A percentile compares a stretch with the other conserved stretches of the same genome.
Conservation (phyloP, 2,329 filamentous ascomycete species). For the Fusarium coffeatum region DNA sequence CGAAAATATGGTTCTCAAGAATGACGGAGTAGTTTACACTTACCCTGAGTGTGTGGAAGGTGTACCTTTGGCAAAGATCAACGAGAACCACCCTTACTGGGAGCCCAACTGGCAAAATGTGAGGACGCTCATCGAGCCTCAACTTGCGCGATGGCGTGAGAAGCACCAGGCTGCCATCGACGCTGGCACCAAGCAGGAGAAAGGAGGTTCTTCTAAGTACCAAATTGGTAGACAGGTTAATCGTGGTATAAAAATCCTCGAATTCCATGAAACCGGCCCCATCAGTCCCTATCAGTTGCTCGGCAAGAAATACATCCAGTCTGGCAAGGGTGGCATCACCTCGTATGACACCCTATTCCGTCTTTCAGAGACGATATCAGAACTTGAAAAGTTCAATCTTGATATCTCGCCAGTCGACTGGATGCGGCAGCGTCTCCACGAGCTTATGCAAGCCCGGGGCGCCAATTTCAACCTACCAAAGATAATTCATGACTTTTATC, state of each 20-base stretch:
- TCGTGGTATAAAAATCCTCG: constrained; percentile 63
- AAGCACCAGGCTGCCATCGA: constrained; percentile 57
- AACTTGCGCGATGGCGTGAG: constrained; percentile 60
- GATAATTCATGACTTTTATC: constrained; percentile 66
- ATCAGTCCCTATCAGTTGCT: constrained; percentile 69
- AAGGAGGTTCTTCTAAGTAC: constrained; percentile 59
- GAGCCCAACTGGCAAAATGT: constrained; percentile 64
- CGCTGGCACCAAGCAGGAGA: constrained; percentile 49
- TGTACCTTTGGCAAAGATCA: constrained; percentile 65
- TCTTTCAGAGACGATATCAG: constrained; percentile 64
- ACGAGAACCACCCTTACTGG: constrained; percentile 65
- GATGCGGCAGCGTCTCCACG: constrained; percentile 67
- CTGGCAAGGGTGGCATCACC: constrained; percentile 55
- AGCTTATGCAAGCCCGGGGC: constrained; percentile 58
- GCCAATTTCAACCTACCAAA: constrained; percentile 63
- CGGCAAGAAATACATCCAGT: constrained; percentile 61
- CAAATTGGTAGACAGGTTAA: constrained; percentile 68
- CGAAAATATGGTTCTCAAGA: constrained; percentile 57
- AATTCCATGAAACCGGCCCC: constrained; percentile 62
- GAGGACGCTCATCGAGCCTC: constrained; percentile 55
- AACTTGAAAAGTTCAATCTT: constrained; percentile 65
- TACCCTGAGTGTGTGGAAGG: constrained; percentile 64
- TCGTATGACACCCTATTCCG: constrained; percentile 69
- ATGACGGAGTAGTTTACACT: constrained; percentile 63
- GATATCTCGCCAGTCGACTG: constrained; percentile 66